phyloP scores from a whole-genome alignment of 1,139 yeast species.

The Blastobotrys petasosporus region DNA sequence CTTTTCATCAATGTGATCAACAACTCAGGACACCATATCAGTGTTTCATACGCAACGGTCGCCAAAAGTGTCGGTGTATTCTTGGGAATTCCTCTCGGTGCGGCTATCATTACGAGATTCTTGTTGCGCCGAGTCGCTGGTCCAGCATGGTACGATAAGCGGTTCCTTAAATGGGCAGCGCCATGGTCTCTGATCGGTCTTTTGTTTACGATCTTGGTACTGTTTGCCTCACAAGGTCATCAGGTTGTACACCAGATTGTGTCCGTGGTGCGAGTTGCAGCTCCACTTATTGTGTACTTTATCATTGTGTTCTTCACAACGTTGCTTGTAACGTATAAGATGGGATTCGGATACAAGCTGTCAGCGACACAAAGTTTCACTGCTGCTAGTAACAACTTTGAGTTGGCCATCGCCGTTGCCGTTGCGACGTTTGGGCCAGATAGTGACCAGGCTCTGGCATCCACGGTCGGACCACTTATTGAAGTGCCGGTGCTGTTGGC shows the following conservation, averaged over 20 bases:
- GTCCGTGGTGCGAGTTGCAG: slow-evolving; percentile 46
- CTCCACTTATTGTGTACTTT: slow-evolving; percentile 48
- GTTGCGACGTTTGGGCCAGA: slow-evolving; percentile 49
- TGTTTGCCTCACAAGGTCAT: slow-evolving; percentile 51
- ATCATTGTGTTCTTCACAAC: slow-evolving; percentile 45
- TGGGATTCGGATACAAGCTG: slow-evolving; percentile 39
- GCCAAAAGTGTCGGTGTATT: slow-evolving; percentile 49
- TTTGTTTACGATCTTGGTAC: slow-evolving; percentile 47
- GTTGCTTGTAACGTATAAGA: slow-evolving; percentile 28
- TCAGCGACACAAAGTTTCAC: slow-evolving; percentile 51
- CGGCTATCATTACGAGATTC: slow-evolving; percentile 43
- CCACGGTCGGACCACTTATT: slow-evolving; percentile 54
- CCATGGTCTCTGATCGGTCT: slow-evolving; percentile 52
- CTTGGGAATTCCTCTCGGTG: slow-evolving; percentile 49
- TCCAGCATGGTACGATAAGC: slow-evolving; percentile 31
- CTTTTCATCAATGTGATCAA: slow-evolving; percentile 33
- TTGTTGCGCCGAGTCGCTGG: slow-evolving; percentile 30
- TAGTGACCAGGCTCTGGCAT: slow-evolving; percentile 51
- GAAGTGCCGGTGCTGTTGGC: slow-evolving; percentile 50
- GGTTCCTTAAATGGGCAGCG: slow-evolving; percentile 38
- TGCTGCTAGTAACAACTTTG: slow-evolving; percentile 54
- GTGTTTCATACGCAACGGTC: slow-evolving; percentile 39
- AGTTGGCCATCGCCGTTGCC: slow-evolving; percentile 50
- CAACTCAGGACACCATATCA: slow-evolving; percentile 16
- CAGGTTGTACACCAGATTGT: slow-evolving; percentile 46